A percentile compares a stretch with the other conserved stretches of the same genome.
These are phyloP conservation scores for Pseudoneurospora amorphoporcata DNA, from an alignment of 495 filamentous ascomycete species.

Conservation along the genomic window DNA sequence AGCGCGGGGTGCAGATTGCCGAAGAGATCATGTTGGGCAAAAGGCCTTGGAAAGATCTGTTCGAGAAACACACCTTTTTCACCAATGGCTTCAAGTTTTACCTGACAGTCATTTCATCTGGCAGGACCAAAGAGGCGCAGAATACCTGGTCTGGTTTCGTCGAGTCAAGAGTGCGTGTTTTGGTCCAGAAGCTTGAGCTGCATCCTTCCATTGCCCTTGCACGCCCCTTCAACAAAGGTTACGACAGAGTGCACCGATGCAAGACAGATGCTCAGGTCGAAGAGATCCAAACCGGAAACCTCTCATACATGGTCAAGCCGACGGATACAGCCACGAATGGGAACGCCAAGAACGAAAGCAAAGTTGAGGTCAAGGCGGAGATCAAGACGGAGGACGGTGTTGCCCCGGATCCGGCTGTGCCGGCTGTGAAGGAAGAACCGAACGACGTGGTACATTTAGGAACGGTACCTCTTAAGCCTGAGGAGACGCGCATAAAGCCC, in stretches of 20 bases:
- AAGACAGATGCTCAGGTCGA: slow-evolving; percentile 57
- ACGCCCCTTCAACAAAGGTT: slow-evolving; percentile 87
- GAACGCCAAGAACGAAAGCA: slow-evolving; percentile 43
- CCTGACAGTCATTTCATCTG: slow-evolving; percentile 76
- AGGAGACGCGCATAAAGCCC: slow-evolving; percentile 4
- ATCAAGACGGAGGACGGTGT: slow-evolving; percentile 10
- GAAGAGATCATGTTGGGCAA: slow-evolving; percentile 68
- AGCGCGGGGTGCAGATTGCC: slow-evolving; percentile 66
- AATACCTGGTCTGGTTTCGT: slow-evolving; percentile 83
- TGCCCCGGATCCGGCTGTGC: background rate
- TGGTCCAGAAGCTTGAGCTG: slow-evolving; percentile 72
- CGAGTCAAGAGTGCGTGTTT: slow-evolving; percentile 79
- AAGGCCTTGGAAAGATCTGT: slow-evolving; percentile 73
- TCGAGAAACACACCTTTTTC: slow-evolving; percentile 83
- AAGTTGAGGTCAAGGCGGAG: slow-evolving; percentile 44
- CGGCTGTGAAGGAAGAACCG: slow-evolving; percentile 10
- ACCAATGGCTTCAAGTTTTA: slow-evolving; percentile 90
- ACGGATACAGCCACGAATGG: slow-evolving; percentile 22
- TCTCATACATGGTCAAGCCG: slow-evolving; percentile 54
- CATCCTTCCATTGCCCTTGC: slow-evolving; percentile 66
- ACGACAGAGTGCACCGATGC: slow-evolving; percentile 69
- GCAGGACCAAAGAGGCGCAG: slow-evolving; percentile 75
- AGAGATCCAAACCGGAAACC: slow-evolving; percentile 60
- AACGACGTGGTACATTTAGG: background rate
- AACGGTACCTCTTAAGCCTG: slow-evolving; percentile 2